Evolutionary conservation across 169 alveolate genomes (phyloP).

Genomic region (Eimeria tenella): DNA sequence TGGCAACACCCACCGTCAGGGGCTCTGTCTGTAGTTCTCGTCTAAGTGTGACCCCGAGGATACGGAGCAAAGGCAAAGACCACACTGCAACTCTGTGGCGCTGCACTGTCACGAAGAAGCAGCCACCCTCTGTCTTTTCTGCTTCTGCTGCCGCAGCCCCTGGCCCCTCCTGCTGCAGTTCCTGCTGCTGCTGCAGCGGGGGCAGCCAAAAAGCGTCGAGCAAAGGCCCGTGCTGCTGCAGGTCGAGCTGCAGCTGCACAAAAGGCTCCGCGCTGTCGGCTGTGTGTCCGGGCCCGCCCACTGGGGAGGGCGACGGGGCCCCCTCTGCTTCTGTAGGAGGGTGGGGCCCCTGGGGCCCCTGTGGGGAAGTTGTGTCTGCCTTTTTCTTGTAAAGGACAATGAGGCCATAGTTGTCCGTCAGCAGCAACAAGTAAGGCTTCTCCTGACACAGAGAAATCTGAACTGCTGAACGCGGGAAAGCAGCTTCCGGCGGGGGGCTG

Average conservation of each 20-base stretch:
- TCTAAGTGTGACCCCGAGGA: conserved; percentile 5
- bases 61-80: conserved; percentile 29
- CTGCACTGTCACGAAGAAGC: conserved; percentile 45
- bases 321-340: conserved; percentile 20
- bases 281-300: neutral
- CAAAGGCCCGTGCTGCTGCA: conserved; percentile 31
- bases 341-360: neutral
- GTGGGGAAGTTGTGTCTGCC: neutral
- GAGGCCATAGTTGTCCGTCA: neutral
- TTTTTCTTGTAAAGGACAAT: conserved; percentile 1
- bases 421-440: conserved; percentile 8
- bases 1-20: neutral
- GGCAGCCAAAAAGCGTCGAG: conserved; percentile 53
- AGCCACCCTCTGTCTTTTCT: conserved; percentile 15
- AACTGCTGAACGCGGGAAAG: neutral
- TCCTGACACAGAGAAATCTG: conserved; percentile 10
- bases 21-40: neutral
- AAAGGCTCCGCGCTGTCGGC: conserved; percentile 13
- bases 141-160: conserved; percentile 21
- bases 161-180: neutral
- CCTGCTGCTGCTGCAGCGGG: conserved; percentile 26
- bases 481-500: neutral
- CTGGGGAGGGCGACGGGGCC: neutral
- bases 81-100: conserved; percentile 11
- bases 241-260: conserved; percentile 43